phyloP scores from a whole-genome alignment of 2,329 filamentous ascomycete species.

The Ilyonectria destructans region DNA sequence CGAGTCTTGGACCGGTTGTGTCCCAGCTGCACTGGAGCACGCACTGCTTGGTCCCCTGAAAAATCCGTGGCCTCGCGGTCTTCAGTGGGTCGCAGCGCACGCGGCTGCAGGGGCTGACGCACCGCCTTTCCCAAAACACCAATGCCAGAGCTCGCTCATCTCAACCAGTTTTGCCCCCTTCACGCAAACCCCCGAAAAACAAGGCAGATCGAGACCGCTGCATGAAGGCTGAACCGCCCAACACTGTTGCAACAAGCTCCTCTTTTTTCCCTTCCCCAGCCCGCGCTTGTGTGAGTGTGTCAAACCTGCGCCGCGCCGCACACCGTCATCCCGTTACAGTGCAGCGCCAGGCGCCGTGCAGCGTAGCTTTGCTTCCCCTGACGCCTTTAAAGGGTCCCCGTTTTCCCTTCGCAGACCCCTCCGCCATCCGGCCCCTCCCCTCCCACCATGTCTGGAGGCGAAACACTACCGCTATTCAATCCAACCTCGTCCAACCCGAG shows the following conservation, averaged over 20 bases:
- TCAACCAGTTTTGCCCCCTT: slow-evolving; percentile 31
- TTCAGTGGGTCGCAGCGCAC: slow-evolving; percentile 20
- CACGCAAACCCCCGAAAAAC: slow-evolving; percentile 13
- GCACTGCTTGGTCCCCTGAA: neutral
- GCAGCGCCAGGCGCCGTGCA: slow-evolving; percentile 10
- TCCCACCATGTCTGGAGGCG: slow-evolving; percentile 52
- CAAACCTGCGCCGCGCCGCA: neutral
- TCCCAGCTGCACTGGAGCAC: neutral
- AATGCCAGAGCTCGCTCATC: slow-evolving; percentile 26
- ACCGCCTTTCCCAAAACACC: slow-evolving; percentile 34
- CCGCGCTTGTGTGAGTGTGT: neutral
- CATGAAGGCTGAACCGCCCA: slow-evolving; percentile 10
- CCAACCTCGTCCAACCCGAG: slow-evolving; percentile 47
- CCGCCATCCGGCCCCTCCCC: slow-evolving; percentile 44
- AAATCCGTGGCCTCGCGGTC: slow-evolving; percentile 1
- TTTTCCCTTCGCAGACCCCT: slow-evolving; percentile 41
- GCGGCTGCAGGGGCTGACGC: slow-evolving; percentile 32
- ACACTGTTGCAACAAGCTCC: slow-evolving; percentile 3
- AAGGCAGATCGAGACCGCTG: slow-evolving; percentile 9
- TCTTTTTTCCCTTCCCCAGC: neutral
- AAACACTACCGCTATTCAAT: slow-evolving; percentile 54
- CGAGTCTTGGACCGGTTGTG: neutral
- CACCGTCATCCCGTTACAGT: slow-evolving; percentile 8
- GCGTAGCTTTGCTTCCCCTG: slow-evolving; percentile 12
- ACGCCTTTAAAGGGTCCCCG: slow-evolving; percentile 41